These are phyloP conservation scores for Colletotrichum melonis DNA, from an alignment of 2,329 filamentous ascomycete genomes.

Conservation along the genomic window DNA sequence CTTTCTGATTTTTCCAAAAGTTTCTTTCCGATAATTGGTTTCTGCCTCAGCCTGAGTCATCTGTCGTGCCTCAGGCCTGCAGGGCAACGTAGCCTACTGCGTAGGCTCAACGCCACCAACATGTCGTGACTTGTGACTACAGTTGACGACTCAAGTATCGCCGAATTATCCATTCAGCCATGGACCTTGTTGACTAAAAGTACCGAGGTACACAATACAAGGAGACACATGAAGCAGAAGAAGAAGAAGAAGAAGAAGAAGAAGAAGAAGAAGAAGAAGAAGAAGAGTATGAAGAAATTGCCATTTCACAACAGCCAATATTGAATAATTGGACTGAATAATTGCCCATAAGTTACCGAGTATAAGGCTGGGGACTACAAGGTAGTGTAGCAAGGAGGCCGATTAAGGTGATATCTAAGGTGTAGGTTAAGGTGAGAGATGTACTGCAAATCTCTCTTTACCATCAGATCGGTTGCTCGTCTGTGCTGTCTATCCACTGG, in stretches of 20 bases:
- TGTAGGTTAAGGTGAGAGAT: slow-evolving; percentile 29
- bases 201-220: background rate
- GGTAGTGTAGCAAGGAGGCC: background rate
- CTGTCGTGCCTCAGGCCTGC: background rate
- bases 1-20: slow-evolving; percentile 3
- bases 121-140: background rate
- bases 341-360: too few species aligned
- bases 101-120: slow-evolving; percentile 4
- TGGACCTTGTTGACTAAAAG: background rate
- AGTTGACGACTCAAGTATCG: background rate
- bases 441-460: slow-evolving; percentile 20
- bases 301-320: background rate
- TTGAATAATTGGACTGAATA: background rate
- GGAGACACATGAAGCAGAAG: background rate
- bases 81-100: background rate
- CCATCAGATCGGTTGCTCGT: slow-evolving; percentile 14
- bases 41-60: slow-evolving; percentile 19
- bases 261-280: background rate
- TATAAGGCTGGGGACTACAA: background rate
- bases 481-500: background rate
- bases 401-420: slow-evolving; percentile 28
- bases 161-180: background rate
- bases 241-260: background rate
- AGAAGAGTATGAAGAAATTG: background rate
- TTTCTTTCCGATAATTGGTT: background rate